phyloP scores from a whole-genome alignment of 2,329 filamentous ascomycete species.

The Mycosphaerella sp. region DNA sequence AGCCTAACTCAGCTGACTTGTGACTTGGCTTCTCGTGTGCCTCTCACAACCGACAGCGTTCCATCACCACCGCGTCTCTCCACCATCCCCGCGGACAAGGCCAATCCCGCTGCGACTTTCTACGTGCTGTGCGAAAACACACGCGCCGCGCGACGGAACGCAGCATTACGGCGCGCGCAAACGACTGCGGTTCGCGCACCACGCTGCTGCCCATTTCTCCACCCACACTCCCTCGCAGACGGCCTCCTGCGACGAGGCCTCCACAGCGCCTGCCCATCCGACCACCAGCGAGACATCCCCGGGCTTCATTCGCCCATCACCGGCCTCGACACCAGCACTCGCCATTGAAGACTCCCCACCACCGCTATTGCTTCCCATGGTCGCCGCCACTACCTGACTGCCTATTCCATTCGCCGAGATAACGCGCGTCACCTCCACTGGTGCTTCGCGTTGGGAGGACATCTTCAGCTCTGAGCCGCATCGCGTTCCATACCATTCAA shows the following conservation, averaged over 20 bases:
- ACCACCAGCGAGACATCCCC: constrained; percentile 6
- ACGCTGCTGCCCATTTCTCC: neutral
- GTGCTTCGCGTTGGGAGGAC: constrained; percentile 13
- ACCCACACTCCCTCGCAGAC: neutral
- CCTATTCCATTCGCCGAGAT: constrained; percentile 9
- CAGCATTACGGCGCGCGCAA: constrained; percentile 4
- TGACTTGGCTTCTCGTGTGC: neutral
- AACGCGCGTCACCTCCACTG: constrained; percentile 20
- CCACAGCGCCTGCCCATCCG: constrained; percentile 10
- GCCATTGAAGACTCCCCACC: constrained; percentile 2
- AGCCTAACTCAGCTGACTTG: too few species aligned
- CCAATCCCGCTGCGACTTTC: constrained; percentile 7
- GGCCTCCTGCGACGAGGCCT: constrained; percentile 3
- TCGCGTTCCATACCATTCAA: constrained; percentile 12
- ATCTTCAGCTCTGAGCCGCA: constrained; percentile 10
- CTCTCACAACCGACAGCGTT: constrained; percentile 4
- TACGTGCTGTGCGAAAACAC: constrained; percentile 4
- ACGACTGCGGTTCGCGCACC: neutral
- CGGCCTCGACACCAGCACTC: constrained; percentile 4
- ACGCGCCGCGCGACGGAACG: constrained; percentile 6
- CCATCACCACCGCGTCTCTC: constrained; percentile 7
- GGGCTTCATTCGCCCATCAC: constrained; percentile 3
- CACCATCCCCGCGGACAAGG: constrained; percentile 12
- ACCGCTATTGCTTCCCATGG: constrained; percentile 5
- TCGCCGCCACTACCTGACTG: constrained; percentile 7